Conservation (phyloP, 495 filamentous ascomycete genomes). For the Melanomma pulvis-pyrius region DNA sequence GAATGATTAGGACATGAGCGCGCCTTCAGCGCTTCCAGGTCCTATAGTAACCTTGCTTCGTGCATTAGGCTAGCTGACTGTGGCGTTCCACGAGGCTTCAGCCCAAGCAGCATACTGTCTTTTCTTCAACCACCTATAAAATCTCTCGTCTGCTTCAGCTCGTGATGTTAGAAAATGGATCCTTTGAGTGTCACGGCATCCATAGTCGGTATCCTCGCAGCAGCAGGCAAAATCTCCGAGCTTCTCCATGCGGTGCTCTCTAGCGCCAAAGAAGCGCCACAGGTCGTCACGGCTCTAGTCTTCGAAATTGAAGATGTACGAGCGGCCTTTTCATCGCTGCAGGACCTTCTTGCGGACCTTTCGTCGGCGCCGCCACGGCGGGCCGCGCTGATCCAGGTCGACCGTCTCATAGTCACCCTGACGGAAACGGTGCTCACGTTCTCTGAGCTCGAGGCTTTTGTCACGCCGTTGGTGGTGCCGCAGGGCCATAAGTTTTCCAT, state of each 20-base stretch:
- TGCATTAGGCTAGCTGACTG: no score
- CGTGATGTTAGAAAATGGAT: no score
- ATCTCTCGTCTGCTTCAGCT: no score
- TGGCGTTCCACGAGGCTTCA: no score
- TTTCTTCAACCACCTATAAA: no score
- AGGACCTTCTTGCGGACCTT: neutral
- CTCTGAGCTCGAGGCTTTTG: neutral
- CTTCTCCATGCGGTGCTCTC: neutral
- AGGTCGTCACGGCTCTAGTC: neutral
- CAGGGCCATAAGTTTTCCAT: neutral
- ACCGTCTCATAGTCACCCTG: neutral
- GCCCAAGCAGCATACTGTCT: no score
- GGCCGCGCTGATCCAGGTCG: neutral
- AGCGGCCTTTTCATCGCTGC: neutral
- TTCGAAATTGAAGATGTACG: neutral
- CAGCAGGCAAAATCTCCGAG: neutral
- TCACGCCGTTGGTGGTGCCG: neutral
- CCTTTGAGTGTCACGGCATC: neutral
- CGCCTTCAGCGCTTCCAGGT: no score
- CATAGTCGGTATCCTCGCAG: neutral
- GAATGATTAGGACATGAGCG: no score
- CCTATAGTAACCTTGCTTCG: no score
- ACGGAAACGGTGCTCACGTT: constrained; percentile 1
- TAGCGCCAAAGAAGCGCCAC: neutral
- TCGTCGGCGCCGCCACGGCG: neutral